Base-by-base conservation (phyloP, 805 yeast genomes). In the Candida maris region DNA sequence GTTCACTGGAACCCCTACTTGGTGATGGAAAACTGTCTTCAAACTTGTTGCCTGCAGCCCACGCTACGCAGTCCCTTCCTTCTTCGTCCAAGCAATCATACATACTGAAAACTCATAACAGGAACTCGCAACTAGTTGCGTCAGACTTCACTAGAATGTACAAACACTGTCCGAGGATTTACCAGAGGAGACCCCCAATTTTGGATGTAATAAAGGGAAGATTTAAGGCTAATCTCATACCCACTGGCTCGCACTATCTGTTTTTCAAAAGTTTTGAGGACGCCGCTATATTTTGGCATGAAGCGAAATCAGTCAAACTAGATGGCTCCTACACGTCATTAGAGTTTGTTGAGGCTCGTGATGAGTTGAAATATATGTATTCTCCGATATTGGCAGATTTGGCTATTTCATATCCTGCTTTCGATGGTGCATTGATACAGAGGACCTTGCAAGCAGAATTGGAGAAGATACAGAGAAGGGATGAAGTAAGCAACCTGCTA, bases 261-360 rank as follows among this genome's bases (percentile, higher is more conserved):
- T 52, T 75, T 5, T 82, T 82, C 49, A 62, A 63, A 4, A 56
- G 62, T 26, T 51, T 56, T 25, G 62, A 65, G 18, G 70, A 68
- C 14, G 85, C 87, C 0, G 64, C 73, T 15, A 64, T 64, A 3
- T 81, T 71, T 52, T 66, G 64, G 55, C 50, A 64, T 15, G 84
- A 78, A 45, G 72, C 81, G 1, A 39, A 52, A 9, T 67, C 71
- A 35, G 23, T 26, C 5, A 61, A 63, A 37, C 49, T 80, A 23
- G 72, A 78, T 45, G 85, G 86, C 1, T 50, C 65, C 31, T 63
- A 61, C 18, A 49, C 76, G 14, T 56, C 68, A 19, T 56, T 77
- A 21, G 59, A 66, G 37, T 79, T 78, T 62, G 70, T 65, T 3
- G 48, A 57, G 14, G 56, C 62, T 6, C 38, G 44, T 3, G 46